Evolutionary conservation across 768 basidiomycete genomes (phyloP), one percentile per base, ranked within the genome.

Genomic region (Amanita thiersii): DNA sequence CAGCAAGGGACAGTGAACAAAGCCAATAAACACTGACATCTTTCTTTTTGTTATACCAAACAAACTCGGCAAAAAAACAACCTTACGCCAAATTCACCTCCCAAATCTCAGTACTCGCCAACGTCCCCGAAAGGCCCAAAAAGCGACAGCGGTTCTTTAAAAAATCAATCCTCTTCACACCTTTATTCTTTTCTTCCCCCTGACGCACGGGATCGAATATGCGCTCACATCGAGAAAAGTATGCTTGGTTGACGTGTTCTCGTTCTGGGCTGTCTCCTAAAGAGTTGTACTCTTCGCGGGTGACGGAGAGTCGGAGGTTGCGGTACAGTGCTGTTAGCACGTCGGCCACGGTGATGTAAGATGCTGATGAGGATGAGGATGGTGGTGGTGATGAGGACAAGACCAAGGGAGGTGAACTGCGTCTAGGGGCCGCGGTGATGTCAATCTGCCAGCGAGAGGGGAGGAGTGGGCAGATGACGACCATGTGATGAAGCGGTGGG

Each of bases 101-200:
- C 74, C 67, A 76, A 3, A 66, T 53, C 18, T 70, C 61, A 0
- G 63, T 60, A 0, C 61, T 53, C 41, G 61, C 60, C 45, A 61
- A 53, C 34, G 68, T 67, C n/a, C 56, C 68, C 5, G 69, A 66
- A 18, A 77, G 53, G 14, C 75, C 75, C 56, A 69, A 58, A 59
- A 77, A 76, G 5, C 58, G 57, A 12, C 60, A 68, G 19, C 56
- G 57, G 6, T 66, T 69, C 50, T 63, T 58, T 40, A 81, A 58
- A 44, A 77, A 69, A 56, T 81, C 79, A 1, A 81, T 64, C 43
- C 71, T 64, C 54, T 72, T 75, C 33, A 79, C 61, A 0, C 73
- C 75, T 55, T 72, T 72, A 24, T 24, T 23, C 12, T 47, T 52
- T 49, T 65, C 53, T 53, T 75, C 72, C 21, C 59, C 51, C 14